Conservation (phyloP, 1,139 yeast species). For the Geotrichum aggregatum region DNA sequence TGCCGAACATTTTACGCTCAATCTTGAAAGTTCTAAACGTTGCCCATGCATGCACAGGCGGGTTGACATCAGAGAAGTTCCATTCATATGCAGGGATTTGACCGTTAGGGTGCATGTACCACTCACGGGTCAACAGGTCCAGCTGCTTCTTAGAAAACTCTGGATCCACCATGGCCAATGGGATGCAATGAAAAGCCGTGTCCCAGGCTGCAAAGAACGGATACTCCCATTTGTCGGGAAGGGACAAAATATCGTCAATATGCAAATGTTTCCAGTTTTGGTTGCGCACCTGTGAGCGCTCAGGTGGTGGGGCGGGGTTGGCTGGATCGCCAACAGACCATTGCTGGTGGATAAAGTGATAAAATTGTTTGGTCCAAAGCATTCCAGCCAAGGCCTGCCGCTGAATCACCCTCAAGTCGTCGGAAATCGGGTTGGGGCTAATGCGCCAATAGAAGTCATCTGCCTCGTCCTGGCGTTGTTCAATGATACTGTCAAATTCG, state of each 20-base stretch:
- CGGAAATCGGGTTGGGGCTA: conserved; percentile 80
- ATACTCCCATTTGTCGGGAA: conserved; percentile 97
- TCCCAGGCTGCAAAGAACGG: conserved; percentile 99
- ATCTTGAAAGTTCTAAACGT: conserved; percentile 85
- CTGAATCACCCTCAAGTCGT: conserved; percentile 78
- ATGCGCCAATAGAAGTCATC: conserved; percentile 92
- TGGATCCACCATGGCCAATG: conserved; percentile 92
- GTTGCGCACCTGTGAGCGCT: conserved; percentile 80
- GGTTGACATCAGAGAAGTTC: conserved; percentile 94
- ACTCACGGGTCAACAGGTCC: conserved; percentile 82
- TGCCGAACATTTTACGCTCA: conserved; percentile 81
- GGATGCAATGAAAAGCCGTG: conserved; percentile 93
- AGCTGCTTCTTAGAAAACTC: conserved; percentile 88
- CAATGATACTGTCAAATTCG: conserved; percentile 68
- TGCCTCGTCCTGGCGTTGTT: conserved; percentile 79
- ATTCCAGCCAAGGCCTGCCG: conserved; percentile 94
- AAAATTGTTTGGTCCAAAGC: conserved; percentile 92
- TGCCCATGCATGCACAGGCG: conserved; percentile 98
- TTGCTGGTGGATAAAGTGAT: conserved; percentile 78
- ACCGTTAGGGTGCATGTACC: conserved; percentile 99
- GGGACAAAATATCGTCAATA: conserved; percentile 80
- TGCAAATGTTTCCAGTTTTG: conserved; percentile 87
- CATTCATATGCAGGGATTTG: conserved; percentile 97
- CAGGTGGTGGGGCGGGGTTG: conserved; percentile 66
- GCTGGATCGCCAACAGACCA: conserved; percentile 91